Evolutionary conservation across 495 filamentous ascomycete species (phyloP), one percentile per base, ranked within the genome.

Genomic region (Xylaria sp.): DNA sequence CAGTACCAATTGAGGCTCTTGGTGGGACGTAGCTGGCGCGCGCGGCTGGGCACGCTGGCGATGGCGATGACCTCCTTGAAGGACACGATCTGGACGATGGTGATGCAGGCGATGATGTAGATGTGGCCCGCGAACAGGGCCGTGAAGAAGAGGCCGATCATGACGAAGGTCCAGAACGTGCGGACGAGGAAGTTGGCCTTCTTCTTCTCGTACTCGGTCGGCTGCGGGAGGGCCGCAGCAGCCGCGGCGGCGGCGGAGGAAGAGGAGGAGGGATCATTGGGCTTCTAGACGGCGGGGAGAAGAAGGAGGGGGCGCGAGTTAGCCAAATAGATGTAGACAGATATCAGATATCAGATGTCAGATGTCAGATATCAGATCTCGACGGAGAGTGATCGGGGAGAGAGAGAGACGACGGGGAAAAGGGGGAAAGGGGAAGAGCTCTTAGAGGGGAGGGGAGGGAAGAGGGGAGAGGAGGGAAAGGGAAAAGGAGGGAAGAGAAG

Each of bases 41-140:
- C 95, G 71, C 92, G 89, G 76, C 93, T 97, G 35, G 95, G 94
- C 11, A 98, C 93, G 80, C 94, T 97, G 73, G 96, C 92, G 75
- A 99, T 99, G 67, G 95, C 94, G 78, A 99, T 98, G 72, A 99
- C 97, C 80, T 99, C 97, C 84, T 98, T 98, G 88, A 98, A 99
- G 15, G 94, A 97, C 67, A 98, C 86, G 76, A 99, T 95, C 80
- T 99, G 97, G 35, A 99, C 87, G 33, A 90, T 93, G 43, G 96
- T 97, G 53, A 98, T 91, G 75, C 98, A 90, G 67, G 86, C 91
- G 78, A 99, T 92, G 73, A 99, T 91, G 83, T 98, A 99, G 78
- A 99, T 94, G 79, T 99, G 97, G 46, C 97, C 97, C 57, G 93
- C 91, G 80, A 97, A 95, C 84, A 99, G 89, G 70, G 92, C 88